Conservation (phyloP, 257 asterid genomes). For the Prunella vulgaris region DNA sequence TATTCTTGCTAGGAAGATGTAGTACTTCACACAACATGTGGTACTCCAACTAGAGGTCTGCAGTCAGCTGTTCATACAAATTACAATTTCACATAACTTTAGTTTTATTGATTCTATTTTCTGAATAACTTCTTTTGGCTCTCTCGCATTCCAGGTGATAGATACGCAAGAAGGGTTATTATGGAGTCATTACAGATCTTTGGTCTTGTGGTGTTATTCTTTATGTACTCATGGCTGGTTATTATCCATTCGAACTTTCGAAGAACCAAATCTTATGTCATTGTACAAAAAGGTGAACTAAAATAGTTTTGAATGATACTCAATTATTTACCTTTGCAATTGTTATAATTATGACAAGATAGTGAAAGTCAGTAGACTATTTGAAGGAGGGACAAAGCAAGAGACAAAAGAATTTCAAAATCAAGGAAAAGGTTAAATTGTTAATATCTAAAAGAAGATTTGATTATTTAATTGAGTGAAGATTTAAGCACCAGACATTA, state of each 20-base stretch:
- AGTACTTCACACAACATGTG: conserved; percentile 93
- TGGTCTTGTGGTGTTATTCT: conserved; percentile 89
- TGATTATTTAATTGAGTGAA: too few species aligned
- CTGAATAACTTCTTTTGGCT: not conserved
- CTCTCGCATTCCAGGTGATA: conserved; percentile 53
- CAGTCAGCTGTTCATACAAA: conserved; percentile 16
- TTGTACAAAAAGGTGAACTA: conserved; percentile 53
- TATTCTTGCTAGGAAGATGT: conserved; percentile 75
- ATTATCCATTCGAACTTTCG: conserved; percentile 84
- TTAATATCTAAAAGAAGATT: too few species aligned
- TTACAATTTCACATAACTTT: not conserved
- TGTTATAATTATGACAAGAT: not conserved
- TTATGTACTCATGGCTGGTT: conserved; percentile 62
- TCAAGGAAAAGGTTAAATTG: too few species aligned
- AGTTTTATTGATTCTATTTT: not conserved
- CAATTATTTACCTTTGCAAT: too few species aligned
- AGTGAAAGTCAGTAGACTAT: not conserved
- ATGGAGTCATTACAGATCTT: conserved; percentile 94
- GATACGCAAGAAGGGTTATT: conserved; percentile 86
- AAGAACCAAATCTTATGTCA: conserved; percentile 69
- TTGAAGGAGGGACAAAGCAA: too few species aligned
- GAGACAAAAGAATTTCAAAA: too few species aligned
- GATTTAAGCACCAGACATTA: too few species aligned
- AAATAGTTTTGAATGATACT: too few species aligned
- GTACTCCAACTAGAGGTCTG: conserved; percentile 98